Conservation (phyloP, 2,329 filamentous ascomycete genomes). For the Helotiales sp. region DNA sequence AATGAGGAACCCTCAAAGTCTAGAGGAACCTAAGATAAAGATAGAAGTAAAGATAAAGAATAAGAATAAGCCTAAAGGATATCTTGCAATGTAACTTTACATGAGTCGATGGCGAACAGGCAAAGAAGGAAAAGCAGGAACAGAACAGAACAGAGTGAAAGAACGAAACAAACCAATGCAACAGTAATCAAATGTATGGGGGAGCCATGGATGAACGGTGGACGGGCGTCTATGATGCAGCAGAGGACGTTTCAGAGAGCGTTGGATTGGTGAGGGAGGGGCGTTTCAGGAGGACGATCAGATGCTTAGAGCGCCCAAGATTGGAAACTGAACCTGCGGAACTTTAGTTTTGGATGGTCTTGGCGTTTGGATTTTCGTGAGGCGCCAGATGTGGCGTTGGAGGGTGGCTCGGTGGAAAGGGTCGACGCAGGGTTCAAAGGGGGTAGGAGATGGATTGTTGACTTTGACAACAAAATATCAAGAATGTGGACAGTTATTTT, state of each 20-base stretch:
- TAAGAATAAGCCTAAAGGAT: neutral
- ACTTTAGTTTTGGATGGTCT: neutral
- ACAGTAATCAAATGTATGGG: slow-evolving; percentile 1
- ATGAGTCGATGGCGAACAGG: neutral
- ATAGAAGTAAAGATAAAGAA: neutral
- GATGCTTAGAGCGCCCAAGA: slow-evolving; percentile 4
- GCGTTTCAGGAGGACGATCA: slow-evolving; percentile 1
- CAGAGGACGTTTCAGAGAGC: slow-evolving; percentile 8
- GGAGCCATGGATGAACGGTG: neutral
- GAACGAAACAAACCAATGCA: slow-evolving; percentile 8
- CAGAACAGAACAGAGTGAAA: neutral
- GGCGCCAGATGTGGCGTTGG: neutral
- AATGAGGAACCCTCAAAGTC: neutral
- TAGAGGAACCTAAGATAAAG: neutral
- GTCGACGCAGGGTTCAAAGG: neutral
- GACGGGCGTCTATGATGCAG: neutral
- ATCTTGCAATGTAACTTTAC: neutral
- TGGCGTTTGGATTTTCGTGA: slow-evolving; percentile 9
- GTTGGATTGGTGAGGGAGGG: neutral
- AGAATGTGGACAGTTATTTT: too few relatives aligned
- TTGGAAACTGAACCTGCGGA: neutral
- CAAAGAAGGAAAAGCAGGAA: neutral
- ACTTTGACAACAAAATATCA: neutral
- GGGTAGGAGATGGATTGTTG: neutral
- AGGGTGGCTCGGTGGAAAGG: neutral